Evolutionary conservation across 2,329 filamentous ascomycete species (phyloP).

Genomic region (Cadophora sp.): DNA sequence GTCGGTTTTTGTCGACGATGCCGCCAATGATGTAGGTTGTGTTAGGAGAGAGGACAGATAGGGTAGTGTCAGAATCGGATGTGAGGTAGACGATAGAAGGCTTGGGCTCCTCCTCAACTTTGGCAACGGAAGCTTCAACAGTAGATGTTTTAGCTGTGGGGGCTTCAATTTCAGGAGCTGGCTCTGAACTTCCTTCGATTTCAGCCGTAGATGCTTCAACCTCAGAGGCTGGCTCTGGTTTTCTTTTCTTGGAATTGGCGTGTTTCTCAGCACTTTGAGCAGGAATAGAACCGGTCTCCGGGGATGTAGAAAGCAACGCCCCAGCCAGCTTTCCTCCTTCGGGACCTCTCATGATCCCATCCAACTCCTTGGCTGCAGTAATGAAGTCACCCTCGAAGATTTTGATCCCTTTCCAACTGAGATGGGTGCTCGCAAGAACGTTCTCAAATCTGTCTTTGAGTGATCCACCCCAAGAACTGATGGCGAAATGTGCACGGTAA

Average conservation of each 20-base stretch:
- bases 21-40: conserved; percentile 94
- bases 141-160: not conserved
- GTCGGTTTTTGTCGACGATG: conserved; percentile 92
- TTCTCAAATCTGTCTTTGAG: conserved; percentile 83
- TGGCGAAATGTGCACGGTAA: conserved; percentile 73
- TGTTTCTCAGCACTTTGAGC: not conserved
- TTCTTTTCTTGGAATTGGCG: not conserved
- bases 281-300: too few species aligned
- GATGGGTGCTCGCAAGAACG: conserved; percentile 72
- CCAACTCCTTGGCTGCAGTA: conserved; percentile 68
- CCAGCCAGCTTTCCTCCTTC: conserved; percentile 65
- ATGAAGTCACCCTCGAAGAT: conserved; percentile 80
- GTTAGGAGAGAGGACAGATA: conserved; percentile 84
- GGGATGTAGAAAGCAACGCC: conserved; percentile 31
- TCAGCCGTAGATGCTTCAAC: not conserved
- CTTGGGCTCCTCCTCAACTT: conserved; percentile 44
- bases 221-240: not conserved
- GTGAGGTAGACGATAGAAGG: conserved; percentile 82
- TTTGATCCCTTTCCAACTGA: conserved; percentile 78
- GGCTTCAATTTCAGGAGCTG: too few species aligned
- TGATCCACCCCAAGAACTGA: conserved; percentile 80
- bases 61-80: conserved; percentile 86
- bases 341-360: conserved; percentile 67
- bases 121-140: not conserved
- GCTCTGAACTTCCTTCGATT: not conserved